Conservation (phyloP, 2,329 filamentous ascomycete genomes). For the Pseudogymnoascus sp. region DNA sequence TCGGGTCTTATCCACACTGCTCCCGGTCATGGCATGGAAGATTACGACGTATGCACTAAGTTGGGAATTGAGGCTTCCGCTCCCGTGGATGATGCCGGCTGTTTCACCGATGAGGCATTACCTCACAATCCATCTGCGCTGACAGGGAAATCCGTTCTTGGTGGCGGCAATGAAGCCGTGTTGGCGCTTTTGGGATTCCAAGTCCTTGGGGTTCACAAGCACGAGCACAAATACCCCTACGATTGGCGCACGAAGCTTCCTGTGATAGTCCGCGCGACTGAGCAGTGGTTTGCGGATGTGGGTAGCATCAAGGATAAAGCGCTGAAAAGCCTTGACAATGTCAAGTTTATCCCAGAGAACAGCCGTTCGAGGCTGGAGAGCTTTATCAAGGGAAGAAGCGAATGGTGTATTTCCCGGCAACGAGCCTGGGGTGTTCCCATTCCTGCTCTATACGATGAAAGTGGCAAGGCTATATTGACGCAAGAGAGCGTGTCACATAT, state of each 20-base stretch:
- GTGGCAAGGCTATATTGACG: slow-evolving; percentile 69
- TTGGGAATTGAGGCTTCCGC: slow-evolving; percentile 68
- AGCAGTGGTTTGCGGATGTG: slow-evolving; percentile 97
- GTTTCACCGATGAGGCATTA: slow-evolving; percentile 72
- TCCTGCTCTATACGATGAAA: slow-evolving; percentile 72
- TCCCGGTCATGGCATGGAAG: slow-evolving; percentile 92
- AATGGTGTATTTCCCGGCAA: slow-evolving; percentile 98
- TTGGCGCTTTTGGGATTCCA: slow-evolving; percentile 58
- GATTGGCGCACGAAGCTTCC: slow-evolving; percentile 96
- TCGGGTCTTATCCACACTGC: slow-evolving; percentile 92
- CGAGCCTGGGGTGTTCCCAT: slow-evolving; percentile 96
- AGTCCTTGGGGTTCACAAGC: slow-evolving; percentile 61
- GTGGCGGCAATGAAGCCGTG: slow-evolving; percentile 60
- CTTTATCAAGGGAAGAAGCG: slow-evolving; percentile 78
- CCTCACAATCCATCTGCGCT: slow-evolving; percentile 60
- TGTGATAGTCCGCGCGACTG: slow-evolving; percentile 83
- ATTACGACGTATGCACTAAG: slow-evolving; percentile 73
- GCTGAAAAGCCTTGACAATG: slow-evolving; percentile 58
- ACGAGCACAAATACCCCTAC: slow-evolving; percentile 91
- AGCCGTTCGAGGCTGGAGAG: slow-evolving; percentile 70
- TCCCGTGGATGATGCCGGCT: slow-evolving; percentile 73
- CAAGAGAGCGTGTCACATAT: slow-evolving; percentile 76
- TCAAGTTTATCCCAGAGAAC: slow-evolving; percentile 69
- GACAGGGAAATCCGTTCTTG: slow-evolving; percentile 63
- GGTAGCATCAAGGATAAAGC: slow-evolving; percentile 70